Evolutionary conservation across 768 basidiomycete species (phyloP).

Genomic region (Podaxis sp.): DNA sequence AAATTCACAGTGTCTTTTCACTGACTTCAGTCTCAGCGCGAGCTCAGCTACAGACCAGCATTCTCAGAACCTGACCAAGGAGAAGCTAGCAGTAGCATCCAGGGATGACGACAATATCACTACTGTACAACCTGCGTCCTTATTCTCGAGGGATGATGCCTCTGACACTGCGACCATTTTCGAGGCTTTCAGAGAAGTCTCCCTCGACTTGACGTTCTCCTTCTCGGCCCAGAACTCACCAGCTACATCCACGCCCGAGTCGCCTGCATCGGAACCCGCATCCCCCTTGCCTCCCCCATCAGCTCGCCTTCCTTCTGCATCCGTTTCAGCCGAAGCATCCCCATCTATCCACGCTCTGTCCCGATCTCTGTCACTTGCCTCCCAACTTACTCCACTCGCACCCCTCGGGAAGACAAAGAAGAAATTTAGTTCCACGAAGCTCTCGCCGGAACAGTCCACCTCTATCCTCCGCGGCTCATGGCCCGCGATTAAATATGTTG

Average conservation of each 20-base stretch:
- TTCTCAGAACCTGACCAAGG: constrained; percentile 22
- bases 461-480: constrained; percentile 38
- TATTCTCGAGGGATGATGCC: constrained; percentile 15
- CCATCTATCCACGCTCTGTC: constrained; percentile 29
- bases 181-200: constrained; percentile 44
- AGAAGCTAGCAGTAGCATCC: constrained; percentile 12
- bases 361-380: constrained; percentile 34
- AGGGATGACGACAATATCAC: constrained; percentile 25
- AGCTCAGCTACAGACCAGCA: constrained; percentile 3
- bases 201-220: constrained; percentile 41
- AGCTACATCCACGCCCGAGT: constrained; percentile 30
- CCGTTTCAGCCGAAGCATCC: constrained; percentile 5
- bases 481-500: constrained; percentile 43
- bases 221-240: constrained; percentile 43
- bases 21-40: constrained; percentile 7
- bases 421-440: constrained; percentile 18
- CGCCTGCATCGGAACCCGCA: constrained; percentile 24
- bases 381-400: constrained; percentile 22
- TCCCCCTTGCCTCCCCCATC: constrained; percentile 30
- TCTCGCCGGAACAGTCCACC: constrained; percentile 24
- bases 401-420: constrained; percentile 21
- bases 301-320: constrained; percentile 26
- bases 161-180: constrained; percentile 26
- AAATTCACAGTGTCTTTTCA: not conserved
- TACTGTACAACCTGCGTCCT: constrained; percentile 21